A percentile compares a stretch with the other conserved stretches of the same genome.
These are phyloP conservation scores for Trichophyton verrucosum DNA, from an alignment of 2,329 filamentous ascomycete species.

Conservation along the genomic window DNA sequence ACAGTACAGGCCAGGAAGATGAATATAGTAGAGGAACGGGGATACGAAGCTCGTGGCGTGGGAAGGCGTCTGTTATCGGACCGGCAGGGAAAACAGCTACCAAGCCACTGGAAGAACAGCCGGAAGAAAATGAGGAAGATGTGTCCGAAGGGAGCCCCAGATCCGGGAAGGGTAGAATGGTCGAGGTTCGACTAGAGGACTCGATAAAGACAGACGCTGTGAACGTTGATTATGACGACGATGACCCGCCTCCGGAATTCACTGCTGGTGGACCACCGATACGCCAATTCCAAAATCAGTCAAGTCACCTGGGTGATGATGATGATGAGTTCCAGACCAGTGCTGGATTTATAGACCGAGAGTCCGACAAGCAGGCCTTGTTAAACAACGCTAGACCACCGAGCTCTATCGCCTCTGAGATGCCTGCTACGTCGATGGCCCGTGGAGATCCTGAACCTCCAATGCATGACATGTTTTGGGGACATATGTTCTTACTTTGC, in stretches of 20 bases:
- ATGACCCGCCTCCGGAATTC: conserved; percentile 30
- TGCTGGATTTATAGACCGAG: conserved; percentile 36
- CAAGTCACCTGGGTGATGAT: conserved; percentile 27
- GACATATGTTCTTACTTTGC: conserved; percentile 75
- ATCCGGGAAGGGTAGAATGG: conserved; percentile 56
- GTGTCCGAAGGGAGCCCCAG: conserved; percentile 29
- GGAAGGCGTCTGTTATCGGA: conserved; percentile 30
- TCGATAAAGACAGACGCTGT: conserved; percentile 38
- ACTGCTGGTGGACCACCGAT: conserved; percentile 40
- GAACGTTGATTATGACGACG: conserved; percentile 27
- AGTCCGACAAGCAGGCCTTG: conserved; percentile 40
- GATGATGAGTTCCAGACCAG: conserved; percentile 28
- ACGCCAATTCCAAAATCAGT: conserved; percentile 41
- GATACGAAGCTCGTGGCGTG: conserved; percentile 47
- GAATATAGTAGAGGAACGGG: conserved; percentile 36
- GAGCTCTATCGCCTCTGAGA: conserved; percentile 41
- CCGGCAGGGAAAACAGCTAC: conserved; percentile 14
- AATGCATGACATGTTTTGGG: conserved; percentile 81
- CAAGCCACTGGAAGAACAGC: conserved; percentile 22
- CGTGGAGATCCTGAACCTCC: conserved; percentile 56
- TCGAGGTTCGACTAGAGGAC: conserved; percentile 73
- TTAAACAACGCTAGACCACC: conserved; percentile 34
- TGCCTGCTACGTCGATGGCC: conserved; percentile 45
- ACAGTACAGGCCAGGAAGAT: conserved; percentile 41
- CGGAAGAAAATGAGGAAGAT: conserved; percentile 19